A percentile compares a stretch with the other conserved stretches of the same genome.
phyloP scores from a whole-genome alignment of 805 yeast genomes.

The Spathaspora boniae region DNA sequence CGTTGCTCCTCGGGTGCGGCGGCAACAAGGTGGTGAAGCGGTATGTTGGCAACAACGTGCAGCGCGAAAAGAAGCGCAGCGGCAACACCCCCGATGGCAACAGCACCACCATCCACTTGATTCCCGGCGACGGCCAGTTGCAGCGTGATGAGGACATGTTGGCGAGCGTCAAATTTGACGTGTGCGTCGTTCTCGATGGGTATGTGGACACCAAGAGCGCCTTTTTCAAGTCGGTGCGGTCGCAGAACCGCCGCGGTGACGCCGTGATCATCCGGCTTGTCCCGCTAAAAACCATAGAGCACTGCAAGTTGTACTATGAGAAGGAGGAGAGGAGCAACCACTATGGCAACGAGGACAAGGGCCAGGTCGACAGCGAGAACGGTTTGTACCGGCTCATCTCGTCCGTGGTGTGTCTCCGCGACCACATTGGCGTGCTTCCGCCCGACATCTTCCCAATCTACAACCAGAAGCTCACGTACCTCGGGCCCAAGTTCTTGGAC shows the following conservation, averaged over 20 bases:
- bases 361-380: conserved; percentile 16
- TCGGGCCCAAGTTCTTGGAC: conserved; percentile 57
- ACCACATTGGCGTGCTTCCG: conserved; percentile 77
- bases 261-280: conserved; percentile 67
- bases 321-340: conserved; percentile 22
- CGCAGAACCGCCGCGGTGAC: conserved; percentile 23
- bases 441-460: conserved; percentile 76
- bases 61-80: conserved; percentile 32
- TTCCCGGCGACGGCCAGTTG: conserved; percentile 36
- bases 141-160: conserved; percentile 22
- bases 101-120: conserved; percentile 34
- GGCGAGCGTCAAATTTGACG: conserved; percentile 43
- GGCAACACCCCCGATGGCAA: conserved; percentile 8
- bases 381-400: conserved; percentile 70
- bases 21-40: conserved; percentile 48
- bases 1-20: conserved; percentile 57
- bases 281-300: conserved; percentile 81
- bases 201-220: conserved; percentile 44
- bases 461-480: conserved; percentile 57
- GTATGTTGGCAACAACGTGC: conserved; percentile 60
- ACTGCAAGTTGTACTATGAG: conserved; percentile 53
- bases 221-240: conserved; percentile 24
- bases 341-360: too few species aligned
- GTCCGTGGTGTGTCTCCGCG: conserved; percentile 78
- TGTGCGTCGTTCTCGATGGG: conserved; percentile 62